A percentile compares a stretch with the other conserved stretches of the same genome.
These are phyloP conservation scores for Tetraselmis chui DNA, from an alignment of 139 green algal genomes.

Conservation along the genomic window DNA sequence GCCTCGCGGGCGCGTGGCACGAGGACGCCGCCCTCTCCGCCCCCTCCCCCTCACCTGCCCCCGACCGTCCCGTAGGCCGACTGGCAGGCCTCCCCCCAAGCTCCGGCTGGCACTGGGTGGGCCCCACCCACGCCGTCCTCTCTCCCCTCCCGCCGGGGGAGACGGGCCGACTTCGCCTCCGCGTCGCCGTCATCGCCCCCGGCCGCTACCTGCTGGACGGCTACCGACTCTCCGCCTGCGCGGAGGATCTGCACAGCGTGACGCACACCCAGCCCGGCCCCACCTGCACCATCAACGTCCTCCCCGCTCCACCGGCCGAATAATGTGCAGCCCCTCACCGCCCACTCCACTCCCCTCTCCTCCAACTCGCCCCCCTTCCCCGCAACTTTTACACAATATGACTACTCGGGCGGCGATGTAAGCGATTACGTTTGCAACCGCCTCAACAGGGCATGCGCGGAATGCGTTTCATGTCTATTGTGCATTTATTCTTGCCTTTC, in stretches of 20 bases:
- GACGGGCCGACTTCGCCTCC: slow-evolving; percentile 26
- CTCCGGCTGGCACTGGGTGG: slow-evolving; percentile 36
- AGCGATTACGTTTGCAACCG: no score
- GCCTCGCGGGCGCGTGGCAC: not conserved
- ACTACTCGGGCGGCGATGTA: no score
- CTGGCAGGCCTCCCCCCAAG: slow-evolving; percentile 17
- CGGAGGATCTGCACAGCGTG: not conserved
- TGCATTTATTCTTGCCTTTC: no score
- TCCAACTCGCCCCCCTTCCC: no score
- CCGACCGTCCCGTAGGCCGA: not conserved
- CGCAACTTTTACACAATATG: no score
- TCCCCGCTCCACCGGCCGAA: not conserved
- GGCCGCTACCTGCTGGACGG: slow-evolving; percentile 7
- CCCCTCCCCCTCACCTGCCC: slow-evolving; percentile 9
- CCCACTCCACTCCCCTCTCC: no score
- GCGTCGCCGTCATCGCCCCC: slow-evolving; percentile 33
- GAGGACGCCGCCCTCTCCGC: not conserved
- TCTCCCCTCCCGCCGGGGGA: slow-evolving; percentile 14
- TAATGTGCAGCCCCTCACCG: no score
- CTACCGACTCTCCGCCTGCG: not conserved
- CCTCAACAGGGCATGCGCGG: no score
- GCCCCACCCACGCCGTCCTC: slow-evolving; percentile 24
- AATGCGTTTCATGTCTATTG: no score
- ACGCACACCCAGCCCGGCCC: not conserved
- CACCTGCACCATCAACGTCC: not conserved